phyloP scores from a whole-genome alignment of 106 monocot genomes.

The Allium cepa region DNA sequence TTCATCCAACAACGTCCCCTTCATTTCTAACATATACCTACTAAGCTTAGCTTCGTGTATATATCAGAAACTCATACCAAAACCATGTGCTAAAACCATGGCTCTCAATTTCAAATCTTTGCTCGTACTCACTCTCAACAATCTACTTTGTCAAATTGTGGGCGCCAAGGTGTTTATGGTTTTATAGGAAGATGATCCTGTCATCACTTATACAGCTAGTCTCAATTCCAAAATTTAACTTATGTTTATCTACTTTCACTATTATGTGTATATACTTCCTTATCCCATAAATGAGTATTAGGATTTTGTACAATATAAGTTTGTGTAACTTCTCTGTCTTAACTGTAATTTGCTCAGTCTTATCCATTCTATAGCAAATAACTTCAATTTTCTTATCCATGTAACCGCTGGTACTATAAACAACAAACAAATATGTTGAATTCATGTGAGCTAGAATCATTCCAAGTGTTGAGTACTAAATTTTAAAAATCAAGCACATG shows the following conservation, averaged over 20 bases:
- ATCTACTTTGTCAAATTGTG: slow-evolving; percentile 2
- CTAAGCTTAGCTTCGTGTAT: not conserved
- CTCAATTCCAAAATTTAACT: slow-evolving; percentile 13
- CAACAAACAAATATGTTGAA: no score
- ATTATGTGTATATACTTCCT: no score
- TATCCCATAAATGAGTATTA: no score
- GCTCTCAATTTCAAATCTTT: not conserved
- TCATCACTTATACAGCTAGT: slow-evolving; percentile 24
- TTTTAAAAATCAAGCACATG: no score
- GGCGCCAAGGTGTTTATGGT: slow-evolving; percentile 45
- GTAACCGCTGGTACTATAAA: no score
- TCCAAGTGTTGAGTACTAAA: no score
- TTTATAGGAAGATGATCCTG: slow-evolving; percentile 48
- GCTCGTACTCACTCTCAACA: slow-evolving; percentile 8
- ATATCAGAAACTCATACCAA: not conserved
- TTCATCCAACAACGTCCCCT: slow-evolving; percentile 7
- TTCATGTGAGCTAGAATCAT: no score
- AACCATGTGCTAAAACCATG: slow-evolving; percentile 14
- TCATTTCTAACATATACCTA: slow-evolving; percentile 15
- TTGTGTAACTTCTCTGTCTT: no score
- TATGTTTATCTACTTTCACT: not conserved
- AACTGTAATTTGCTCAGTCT: not conserved
- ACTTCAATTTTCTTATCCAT: no score
- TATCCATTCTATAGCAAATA: not conserved
- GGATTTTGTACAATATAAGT: no score